These are phyloP conservation scores for Talaromyces sp. DNA, from an alignment of 2,329 filamentous ascomycete species.

Conservation along the genomic window DNA sequence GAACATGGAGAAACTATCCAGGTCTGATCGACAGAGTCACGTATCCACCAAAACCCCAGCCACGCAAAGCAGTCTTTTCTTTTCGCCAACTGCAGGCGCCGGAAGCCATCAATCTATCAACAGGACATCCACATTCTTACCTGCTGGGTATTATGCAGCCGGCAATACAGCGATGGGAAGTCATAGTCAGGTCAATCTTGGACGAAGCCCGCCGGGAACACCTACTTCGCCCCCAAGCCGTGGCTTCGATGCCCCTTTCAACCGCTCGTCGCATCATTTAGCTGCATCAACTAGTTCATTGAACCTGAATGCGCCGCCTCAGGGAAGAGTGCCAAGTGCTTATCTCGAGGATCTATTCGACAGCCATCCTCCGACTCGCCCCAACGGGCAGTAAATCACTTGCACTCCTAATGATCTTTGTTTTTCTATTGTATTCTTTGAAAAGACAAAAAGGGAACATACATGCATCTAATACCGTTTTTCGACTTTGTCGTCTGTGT, in stretches of 20 bases:
- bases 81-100: slow-evolving; percentile 80
- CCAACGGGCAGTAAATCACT: slow-evolving; percentile 3
- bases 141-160: slow-evolving; percentile 85
- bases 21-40: slow-evolving; percentile 35
- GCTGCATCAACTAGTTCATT: slow-evolving; percentile 57
- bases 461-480: not conserved
- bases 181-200: slow-evolving; percentile 36
- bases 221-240: slow-evolving; percentile 53
- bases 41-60: slow-evolving; percentile 41
- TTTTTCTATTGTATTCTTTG: not conserved
- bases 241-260: slow-evolving; percentile 30
- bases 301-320: slow-evolving; percentile 61
- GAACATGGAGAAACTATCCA: slow-evolving; percentile 52
- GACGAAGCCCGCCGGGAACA: slow-evolving; percentile 63
- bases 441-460: not conserved
- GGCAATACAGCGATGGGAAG: slow-evolving; percentile 53
- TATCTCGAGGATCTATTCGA: slow-evolving; percentile 89
- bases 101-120: slow-evolving; percentile 54
- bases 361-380: slow-evolving; percentile 51
- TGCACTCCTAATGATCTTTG: not conserved
- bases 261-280: slow-evolving; percentile 29
- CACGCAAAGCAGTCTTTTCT: slow-evolving; percentile 78
- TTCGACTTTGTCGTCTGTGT: not conserved
- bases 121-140: slow-evolving; percentile 74
- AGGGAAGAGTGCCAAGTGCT: slow-evolving; percentile 76